Percentiles rank a stretch among this genome's conserved stretches.
Conservation (phyloP, 2,329 filamentous ascomycete species). For the Amesomyces nigricolor region DNA sequence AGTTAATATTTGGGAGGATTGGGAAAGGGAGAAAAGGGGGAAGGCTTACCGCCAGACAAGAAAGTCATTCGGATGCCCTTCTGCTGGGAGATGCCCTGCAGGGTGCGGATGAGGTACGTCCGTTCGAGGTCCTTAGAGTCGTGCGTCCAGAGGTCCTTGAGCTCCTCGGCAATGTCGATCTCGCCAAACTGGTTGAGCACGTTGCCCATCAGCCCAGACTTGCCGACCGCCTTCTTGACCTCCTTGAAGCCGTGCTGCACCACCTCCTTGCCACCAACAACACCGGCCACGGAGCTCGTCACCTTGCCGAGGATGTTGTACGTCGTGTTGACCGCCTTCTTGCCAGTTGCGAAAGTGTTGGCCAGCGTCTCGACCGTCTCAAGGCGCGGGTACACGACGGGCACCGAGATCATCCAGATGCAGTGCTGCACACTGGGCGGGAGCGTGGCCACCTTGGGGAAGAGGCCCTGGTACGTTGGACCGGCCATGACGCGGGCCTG, state of each 20-base stretch:
- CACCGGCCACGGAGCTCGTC: conserved; percentile 87
- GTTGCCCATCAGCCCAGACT: conserved; percentile 90
- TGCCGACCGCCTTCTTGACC: conserved; percentile 94
- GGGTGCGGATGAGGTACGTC: conserved; percentile 90
- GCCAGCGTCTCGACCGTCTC: conserved; percentile 89
- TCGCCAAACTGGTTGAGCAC: conserved; percentile 96
- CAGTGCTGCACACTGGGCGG: conserved; percentile 94
- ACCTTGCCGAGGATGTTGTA: conserved; percentile 96
- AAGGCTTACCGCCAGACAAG: conserved; percentile 68
- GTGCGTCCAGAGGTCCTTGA: conserved; percentile 97
- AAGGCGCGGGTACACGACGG: conserved; percentile 81
- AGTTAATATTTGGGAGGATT: neutral
- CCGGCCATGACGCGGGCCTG: conserved; percentile 90
- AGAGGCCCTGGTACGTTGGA: conserved; percentile 93
- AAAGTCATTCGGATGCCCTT: conserved; percentile 97
- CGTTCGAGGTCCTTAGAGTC: conserved; percentile 95
- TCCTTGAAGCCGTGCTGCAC: conserved; percentile 89
- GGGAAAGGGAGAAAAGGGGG: neutral
- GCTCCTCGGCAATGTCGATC: conserved; percentile 86
- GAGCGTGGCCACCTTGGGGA: conserved; percentile 87
- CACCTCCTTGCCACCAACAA: conserved; percentile 89
- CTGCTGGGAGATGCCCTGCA: conserved; percentile 92
- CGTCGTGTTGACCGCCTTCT: conserved; percentile 92
- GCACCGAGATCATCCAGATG: conserved; percentile 91
- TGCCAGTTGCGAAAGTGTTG: conserved; percentile 86